Conservation (phyloP, 257 asterid species). For the Sherardia arvensis region DNA sequence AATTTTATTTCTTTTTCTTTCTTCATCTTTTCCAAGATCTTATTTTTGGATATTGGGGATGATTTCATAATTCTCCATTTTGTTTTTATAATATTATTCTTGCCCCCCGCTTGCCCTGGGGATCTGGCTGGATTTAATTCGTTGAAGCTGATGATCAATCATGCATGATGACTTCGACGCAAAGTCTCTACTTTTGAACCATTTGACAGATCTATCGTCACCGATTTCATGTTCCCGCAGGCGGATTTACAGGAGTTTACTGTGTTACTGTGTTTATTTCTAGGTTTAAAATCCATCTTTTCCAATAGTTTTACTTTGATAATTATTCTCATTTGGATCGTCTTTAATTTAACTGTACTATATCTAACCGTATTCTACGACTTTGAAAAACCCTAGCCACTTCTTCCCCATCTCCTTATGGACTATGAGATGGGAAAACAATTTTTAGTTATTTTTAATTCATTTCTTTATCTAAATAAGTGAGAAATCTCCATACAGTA, state of each 20-base stretch:
- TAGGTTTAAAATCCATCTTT: too few species aligned
- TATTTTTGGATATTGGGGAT: neutral
- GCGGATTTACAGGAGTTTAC: neutral
- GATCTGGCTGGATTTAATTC: neutral
- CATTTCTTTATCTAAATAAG: too few species aligned
- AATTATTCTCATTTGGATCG: too few species aligned
- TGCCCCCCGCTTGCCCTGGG: neutral
- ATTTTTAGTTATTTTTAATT: too few species aligned
- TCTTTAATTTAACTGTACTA: too few species aligned
- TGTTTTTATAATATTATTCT: neutral
- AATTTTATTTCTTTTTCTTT: neutral
- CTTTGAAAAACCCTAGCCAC: too few species aligned
- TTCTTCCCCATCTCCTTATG: too few species aligned
- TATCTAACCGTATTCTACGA: too few species aligned
- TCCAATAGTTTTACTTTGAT: too few species aligned
- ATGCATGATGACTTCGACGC: neutral
- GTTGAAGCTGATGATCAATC: neutral
- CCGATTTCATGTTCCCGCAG: neutral
- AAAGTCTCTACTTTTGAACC: neutral
- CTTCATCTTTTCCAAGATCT: neutral
- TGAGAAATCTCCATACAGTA: too few species aligned
- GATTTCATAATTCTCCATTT: neutral
- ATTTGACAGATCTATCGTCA: neutral
- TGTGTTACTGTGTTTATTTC: neutral
- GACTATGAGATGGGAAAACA: too few species aligned